Evolutionary conservation across 2,329 filamentous ascomycete species (phyloP), one percentile per base, ranked within the genome.

Genomic region (Stemphylium lycopersici): DNA sequence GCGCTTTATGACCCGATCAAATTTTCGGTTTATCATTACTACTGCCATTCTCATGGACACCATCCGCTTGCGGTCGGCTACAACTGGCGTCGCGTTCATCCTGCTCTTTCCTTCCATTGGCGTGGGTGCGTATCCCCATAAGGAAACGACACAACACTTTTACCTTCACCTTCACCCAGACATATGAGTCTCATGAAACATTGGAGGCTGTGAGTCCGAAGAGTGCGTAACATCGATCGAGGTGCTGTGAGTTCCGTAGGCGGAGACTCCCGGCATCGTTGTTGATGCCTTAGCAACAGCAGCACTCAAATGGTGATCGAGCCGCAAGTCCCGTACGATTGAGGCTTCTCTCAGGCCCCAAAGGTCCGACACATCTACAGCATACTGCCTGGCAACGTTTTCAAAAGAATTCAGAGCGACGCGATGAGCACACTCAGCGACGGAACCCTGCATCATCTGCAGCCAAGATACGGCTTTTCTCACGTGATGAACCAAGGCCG

Each of bases 381-480:
- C 55, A 10, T 64, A 56, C 26, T 60, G 61, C n/a, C 56, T 58
- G 2, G 61, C 66, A 2, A 69, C 59, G 7, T 51, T 39, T 26
- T 65, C 52, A 31, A 70, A 62, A 15, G 57, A 62, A 2, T 44
- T 51, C 7, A 66, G 43, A 24, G 64, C 63, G 6, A 70, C 51
- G 8, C 49, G 48, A 38, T 62, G 66, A 1, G 69, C 70, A 29
- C 65, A 62, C 31, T 55, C 55, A n/a, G 68, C 66, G 10, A 67
- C 49, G 2, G 67, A 58, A 44, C 69, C 64, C 3, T 71, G 66
- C 68, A 78, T 72, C 15, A 42, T 57, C 10, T 66, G 60, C 20
- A 78, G 55, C 73, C 74, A 77, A 4, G 63, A 56, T 6, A 76
- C 56, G 1, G 66, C 55, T 48, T 74, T 76, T 39, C 64, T 68